Evolutionary conservation across 495 filamentous ascomycete species (phyloP).

Genomic region (Penicillium atrosanguineum): DNA sequence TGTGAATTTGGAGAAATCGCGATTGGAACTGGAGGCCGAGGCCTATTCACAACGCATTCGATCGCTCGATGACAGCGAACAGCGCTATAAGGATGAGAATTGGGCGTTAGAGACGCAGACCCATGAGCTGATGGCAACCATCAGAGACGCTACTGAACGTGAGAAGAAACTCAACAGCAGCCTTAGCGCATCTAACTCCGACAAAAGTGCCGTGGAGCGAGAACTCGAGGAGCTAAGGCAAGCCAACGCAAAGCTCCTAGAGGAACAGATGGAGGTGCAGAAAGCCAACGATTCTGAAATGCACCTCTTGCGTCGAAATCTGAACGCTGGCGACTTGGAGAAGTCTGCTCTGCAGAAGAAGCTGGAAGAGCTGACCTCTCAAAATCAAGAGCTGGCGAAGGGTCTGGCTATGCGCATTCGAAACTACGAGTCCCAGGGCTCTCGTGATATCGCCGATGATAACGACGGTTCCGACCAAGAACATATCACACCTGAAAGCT

Average conservation of each 20-base stretch:
- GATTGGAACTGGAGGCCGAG: conserved; percentile 78
- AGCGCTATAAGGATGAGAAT: conserved; percentile 95
- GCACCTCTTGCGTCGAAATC: conserved; percentile 69
- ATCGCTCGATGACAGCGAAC: conserved; percentile 85
- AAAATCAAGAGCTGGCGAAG: conserved; percentile 86
- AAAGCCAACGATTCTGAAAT: conserved; percentile 90
- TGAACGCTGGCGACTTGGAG: conserved; percentile 72
- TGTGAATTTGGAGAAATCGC: conserved; percentile 67
- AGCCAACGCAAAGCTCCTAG: conserved; percentile 68
- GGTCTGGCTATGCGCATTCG: conserved; percentile 71
- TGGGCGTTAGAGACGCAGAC: conserved; percentile 91
- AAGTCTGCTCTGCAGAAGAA: conserved; percentile 70
- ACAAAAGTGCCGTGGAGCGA: conserved; percentile 72
- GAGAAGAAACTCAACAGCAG: conserved; percentile 75
- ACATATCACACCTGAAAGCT: conserved; percentile 78
- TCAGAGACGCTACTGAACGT: conserved; percentile 69
- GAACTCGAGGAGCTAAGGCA: conserved; percentile 88
- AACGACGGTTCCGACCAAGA: conserved; percentile 64
- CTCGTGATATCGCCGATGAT: conserved; percentile 56
- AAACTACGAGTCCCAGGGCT: conserved; percentile 59
- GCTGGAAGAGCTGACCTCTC: conserved; percentile 78
- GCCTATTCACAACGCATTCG: conserved; percentile 74
- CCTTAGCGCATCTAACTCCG: conserved; percentile 63
- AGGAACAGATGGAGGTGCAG: conserved; percentile 70
- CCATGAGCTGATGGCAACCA: conserved; percentile 70